Evolutionary conservation across 2,329 filamentous ascomycete species (phyloP).

Genomic region (Calonectria leucothoes): DNA sequence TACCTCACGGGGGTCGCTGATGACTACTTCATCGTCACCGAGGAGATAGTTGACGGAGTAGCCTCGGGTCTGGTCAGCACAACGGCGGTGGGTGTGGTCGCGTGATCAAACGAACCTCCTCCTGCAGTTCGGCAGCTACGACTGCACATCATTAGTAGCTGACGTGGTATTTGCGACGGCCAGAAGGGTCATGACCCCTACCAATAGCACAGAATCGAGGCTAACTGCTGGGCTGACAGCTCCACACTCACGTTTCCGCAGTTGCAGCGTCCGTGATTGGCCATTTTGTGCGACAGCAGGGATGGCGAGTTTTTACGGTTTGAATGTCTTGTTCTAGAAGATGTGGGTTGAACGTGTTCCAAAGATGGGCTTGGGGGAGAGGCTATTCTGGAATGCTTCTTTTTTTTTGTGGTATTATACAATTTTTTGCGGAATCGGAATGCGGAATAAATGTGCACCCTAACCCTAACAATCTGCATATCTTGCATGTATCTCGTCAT

Average conservation of each 20-base stretch:
- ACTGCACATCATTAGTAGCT: not conserved
- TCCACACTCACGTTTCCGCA: not conserved
- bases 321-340: not conserved
- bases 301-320: not conserved
- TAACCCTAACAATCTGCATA: not conserved
- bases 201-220: not conserved
- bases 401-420: not conserved
- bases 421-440: not conserved
- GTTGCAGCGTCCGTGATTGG: constrained; percentile 3
- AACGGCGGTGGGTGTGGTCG: not conserved
- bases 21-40: not conserved
- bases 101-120: not conserved
- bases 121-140: not conserved
- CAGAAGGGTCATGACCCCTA: not conserved
- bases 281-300: not conserved
- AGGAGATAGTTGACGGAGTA: not conserved
- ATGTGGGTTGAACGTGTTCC: not conserved
- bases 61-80: not conserved
- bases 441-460: not conserved
- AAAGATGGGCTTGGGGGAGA: not conserved
- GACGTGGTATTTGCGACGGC: not conserved
- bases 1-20: not conserved
- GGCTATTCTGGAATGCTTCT: not conserved
- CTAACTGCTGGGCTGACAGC: not conserved
- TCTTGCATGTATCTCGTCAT: not conserved